phyloP scores from a whole-genome alignment of 192 early-diverging fungal species.

The Lobosporangium transversale region DNA sequence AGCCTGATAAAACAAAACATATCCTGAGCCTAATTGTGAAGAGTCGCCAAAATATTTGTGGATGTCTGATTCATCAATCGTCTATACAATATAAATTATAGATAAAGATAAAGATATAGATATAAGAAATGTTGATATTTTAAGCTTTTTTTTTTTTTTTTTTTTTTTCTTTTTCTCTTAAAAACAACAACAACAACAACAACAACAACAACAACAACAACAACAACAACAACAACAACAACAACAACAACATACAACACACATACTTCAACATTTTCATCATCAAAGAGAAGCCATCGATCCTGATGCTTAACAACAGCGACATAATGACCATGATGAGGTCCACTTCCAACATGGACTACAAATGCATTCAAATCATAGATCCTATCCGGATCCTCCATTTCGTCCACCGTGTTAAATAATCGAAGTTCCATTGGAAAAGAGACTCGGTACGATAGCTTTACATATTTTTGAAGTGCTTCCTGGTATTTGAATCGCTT shows the following conservation, averaged over 20 bases:
- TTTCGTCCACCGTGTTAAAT: slow-evolving; percentile 95
- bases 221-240: neutral
- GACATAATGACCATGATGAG: slow-evolving; percentile 97
- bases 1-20: slow-evolving; percentile 84
- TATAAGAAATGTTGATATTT: neutral
- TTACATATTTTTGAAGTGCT: slow-evolving; percentile 87
- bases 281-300: slow-evolving; percentile 96
- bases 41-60: slow-evolving; percentile 85
- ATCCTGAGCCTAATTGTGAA: slow-evolving; percentile 78
- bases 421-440: slow-evolving; percentile 94
- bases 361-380: slow-evolving; percentile 92
- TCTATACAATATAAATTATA: slow-evolving; percentile 29
- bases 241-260: neutral
- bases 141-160: neutral
- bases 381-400: slow-evolving; percentile 83
- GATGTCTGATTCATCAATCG: slow-evolving; percentile 80
- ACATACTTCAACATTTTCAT: slow-evolving; percentile 89
- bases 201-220: neutral
- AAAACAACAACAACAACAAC: neutral
- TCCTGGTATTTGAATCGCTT: slow-evolving; percentile 99
- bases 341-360: slow-evolving; percentile 96
- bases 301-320: slow-evolving; percentile 86
- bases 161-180: neutral
- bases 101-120: neutral
- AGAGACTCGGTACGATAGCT: slow-evolving; percentile 93